phyloP scores from a whole-genome alignment of 179 eudicot species.

The Monotropa hypopitys region DNA sequence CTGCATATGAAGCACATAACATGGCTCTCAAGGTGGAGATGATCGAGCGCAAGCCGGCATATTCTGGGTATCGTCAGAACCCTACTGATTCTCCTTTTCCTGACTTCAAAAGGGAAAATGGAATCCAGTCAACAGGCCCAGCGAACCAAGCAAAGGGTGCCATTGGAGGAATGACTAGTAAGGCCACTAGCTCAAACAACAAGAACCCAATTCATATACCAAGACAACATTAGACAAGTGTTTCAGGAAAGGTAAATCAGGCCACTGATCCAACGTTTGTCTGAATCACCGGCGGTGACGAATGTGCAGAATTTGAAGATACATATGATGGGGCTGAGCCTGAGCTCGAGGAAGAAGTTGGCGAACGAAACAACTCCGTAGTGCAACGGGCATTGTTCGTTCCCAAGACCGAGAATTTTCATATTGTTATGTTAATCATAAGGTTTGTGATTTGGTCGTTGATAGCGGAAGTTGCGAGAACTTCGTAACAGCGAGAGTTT shows the following conservation, averaged over 20 bases:
- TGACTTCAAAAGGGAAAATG: background rate
- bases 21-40: constrained; percentile 1
- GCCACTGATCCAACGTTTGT: background rate
- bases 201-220: background rate
- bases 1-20: background rate
- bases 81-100: background rate
- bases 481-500: background rate
- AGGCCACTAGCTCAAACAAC: too few species aligned
- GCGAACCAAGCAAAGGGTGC: background rate
- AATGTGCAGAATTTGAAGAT: too few species aligned
- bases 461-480: constrained; percentile 5
- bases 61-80: background rate
- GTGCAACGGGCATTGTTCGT: too few species aligned
- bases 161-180: too few species aligned
- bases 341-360: too few species aligned
- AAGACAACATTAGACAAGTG: background rate
- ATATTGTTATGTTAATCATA: background rate
- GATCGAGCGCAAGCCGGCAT: background rate
- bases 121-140: background rate
- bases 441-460: constrained; percentile 4
- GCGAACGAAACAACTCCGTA: too few species aligned
- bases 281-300: background rate
- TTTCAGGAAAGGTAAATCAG: background rate
- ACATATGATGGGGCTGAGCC: background rate
- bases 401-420: too few species aligned